These are phyloP conservation scores for Phytophthora brassicae DNA, from an alignment of 352 stramenopile species.

Conservation along the genomic window DNA sequence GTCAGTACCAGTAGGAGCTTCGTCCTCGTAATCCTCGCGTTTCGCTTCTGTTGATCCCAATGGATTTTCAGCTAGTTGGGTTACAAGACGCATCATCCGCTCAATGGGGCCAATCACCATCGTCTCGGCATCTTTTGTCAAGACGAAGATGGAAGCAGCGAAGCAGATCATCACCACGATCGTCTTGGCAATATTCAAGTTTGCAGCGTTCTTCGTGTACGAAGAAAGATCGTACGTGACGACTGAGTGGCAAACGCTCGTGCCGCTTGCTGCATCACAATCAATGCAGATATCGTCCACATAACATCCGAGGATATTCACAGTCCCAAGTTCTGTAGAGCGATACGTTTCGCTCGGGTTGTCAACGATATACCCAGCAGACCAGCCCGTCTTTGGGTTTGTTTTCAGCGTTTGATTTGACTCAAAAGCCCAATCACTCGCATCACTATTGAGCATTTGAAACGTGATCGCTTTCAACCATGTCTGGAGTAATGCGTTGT, in stretches of 20 bases:
- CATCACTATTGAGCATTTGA: constrained; percentile 47
- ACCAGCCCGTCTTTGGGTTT: constrained; percentile 83
- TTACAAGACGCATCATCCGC: constrained; percentile 91
- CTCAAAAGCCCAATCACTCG: constrained; percentile 44
- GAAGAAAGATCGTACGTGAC: constrained; percentile 79
- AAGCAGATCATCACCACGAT: constrained; percentile 92
- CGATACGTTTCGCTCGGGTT: constrained; percentile 47
- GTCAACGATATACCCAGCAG: constrained; percentile 46
- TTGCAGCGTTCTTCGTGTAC: constrained; percentile 36
- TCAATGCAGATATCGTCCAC: constrained; percentile 60
- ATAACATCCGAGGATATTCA: constrained; percentile 75
- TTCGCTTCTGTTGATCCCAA: constrained; percentile 69
- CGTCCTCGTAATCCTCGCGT: constrained; percentile 75
- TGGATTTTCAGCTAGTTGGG: constrained; percentile 66
- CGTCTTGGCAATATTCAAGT: constrained; percentile 86
- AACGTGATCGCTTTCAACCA: constrained; percentile 71
- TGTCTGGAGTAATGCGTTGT: constrained; percentile 35
- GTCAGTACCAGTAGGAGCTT: constrained; percentile 46
- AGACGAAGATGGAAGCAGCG: constrained; percentile 88
- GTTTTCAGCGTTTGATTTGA: constrained; percentile 37
- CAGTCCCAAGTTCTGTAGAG: constrained; percentile 54
- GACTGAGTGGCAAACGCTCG: constrained; percentile 59
- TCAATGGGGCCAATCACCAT: constrained; percentile 97
- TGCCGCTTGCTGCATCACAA: constrained; percentile 34
- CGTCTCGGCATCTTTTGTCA: constrained; percentile 92